These are phyloP conservation scores for Trichoderma brevicompactum DNA, from an alignment of 2,329 filamentous ascomycete genomes.

Conservation along the genomic window DNA sequence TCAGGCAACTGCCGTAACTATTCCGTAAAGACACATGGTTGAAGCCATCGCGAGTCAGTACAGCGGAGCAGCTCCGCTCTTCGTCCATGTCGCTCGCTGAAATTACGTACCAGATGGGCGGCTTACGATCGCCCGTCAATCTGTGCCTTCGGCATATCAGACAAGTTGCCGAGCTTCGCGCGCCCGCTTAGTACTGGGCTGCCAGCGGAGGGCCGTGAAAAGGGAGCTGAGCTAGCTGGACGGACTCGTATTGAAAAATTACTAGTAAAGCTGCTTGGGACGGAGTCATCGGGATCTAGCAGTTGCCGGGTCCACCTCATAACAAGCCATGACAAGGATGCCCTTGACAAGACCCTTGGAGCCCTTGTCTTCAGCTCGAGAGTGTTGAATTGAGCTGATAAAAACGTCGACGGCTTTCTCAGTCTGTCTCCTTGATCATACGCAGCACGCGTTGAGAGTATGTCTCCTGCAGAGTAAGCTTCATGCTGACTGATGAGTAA, in stretches of 20 bases:
- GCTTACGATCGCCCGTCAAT: conserved; percentile 4
- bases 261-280: neutral
- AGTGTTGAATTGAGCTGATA: no score
- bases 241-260: neutral
- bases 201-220: no score
- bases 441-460: no score
- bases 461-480: no score
- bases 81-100: neutral
- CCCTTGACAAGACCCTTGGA: no score
- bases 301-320: neutral
- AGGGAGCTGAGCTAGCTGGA: neutral
- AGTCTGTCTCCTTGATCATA: no score
- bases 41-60: neutral
- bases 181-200: neutral
- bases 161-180: neutral
- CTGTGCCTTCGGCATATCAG: neutral
- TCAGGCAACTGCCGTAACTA: neutral
- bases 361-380: no score
- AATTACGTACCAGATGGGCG: neutral
- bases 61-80: neutral
- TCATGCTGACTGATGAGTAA: no score
- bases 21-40: neutral
- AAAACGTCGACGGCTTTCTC: no score
- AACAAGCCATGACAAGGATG: neutral
- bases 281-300: conserved; percentile 4